Percentiles rank a stretch among this genome's conserved stretches.
phyloP scores from a whole-genome alignment of 2,329 filamentous ascomycete species.

The Verticillium klebahnii region DNA sequence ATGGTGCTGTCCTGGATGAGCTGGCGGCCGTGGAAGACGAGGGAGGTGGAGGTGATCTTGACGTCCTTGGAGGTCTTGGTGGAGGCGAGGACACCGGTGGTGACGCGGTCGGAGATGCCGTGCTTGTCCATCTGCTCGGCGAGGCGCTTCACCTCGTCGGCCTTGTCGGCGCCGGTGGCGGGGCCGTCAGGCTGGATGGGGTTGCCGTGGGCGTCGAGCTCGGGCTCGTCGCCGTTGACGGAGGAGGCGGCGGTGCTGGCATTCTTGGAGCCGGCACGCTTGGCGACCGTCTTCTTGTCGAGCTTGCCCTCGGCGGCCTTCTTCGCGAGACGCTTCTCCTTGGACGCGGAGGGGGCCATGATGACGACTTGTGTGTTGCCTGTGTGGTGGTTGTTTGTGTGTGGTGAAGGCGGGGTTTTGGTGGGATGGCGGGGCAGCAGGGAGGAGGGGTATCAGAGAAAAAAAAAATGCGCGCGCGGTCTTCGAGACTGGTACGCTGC shows the following conservation, averaged over 20 bases:
- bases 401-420: not conserved
- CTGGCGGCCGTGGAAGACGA: conserved; percentile 97
- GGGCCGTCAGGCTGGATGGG: conserved; percentile 54
- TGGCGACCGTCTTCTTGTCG: conserved; percentile 46
- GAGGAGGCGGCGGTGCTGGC: conserved; percentile 49
- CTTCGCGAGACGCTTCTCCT: conserved; percentile 68
- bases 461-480: not conserved
- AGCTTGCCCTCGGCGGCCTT: conserved; percentile 68
- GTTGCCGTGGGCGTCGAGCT: conserved; percentile 61
- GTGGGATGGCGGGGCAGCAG: not conserved
- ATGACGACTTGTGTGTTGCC: conserved; percentile 26
- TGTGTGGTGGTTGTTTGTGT: conserved; percentile 6
- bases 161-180: conserved; percentile 67
- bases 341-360: conserved; percentile 63
- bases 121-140: conserved; percentile 93
- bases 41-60: conserved; percentile 88
- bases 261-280: conserved; percentile 49
- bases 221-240: conserved; percentile 64
- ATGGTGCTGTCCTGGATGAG: conserved; percentile 91
- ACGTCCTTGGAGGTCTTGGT: conserved; percentile 83
- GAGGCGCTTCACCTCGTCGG: conserved; percentile 80
- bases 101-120: conserved; percentile 94
- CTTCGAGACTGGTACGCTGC: not conserved
- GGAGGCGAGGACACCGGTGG: conserved; percentile 91
- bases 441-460: not conserved